Evolutionary conservation across 78 protist genomes (phyloP).

Genomic region (Diacronema lutheri): DNA sequence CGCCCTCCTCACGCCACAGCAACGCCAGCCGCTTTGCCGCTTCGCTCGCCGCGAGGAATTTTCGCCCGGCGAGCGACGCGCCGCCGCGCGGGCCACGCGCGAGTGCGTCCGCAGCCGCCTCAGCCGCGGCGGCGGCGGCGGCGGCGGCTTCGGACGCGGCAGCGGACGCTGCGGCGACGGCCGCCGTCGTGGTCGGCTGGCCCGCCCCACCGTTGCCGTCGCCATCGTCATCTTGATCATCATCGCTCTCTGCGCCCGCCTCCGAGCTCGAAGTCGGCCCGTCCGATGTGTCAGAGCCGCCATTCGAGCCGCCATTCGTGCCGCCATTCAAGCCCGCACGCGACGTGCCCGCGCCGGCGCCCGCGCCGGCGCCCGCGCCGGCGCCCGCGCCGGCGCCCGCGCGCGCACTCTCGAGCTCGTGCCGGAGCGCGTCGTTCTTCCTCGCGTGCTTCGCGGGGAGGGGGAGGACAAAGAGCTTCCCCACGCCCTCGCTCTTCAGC

Average conservation of each 20-base stretch:
- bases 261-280: no score
- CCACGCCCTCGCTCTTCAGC: no score
- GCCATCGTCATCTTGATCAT: no score
- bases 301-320: no score
- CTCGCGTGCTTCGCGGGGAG: neutral
- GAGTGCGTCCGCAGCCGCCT: neutral
- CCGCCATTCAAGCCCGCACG: no score
- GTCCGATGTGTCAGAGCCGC: no score
- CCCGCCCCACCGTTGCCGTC: no score
- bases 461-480: neutral
- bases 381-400: neutral
- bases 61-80: neutral
- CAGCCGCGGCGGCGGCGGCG: no score
- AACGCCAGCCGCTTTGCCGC: neutral
- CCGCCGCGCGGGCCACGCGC: neutral
- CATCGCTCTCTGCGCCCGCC: no score
- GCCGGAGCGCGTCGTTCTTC: neutral
- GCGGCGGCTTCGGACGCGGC: neutral
- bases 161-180: no score
- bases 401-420: neutral
- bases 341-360: neutral
- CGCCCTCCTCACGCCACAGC: slow-evolving; percentile 6
- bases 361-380: neutral
- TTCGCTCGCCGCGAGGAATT: neutral
- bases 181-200: no score